Evolutionary conservation across 2,329 filamentous ascomycete genomes (phyloP).

Genomic region (Lomentospora prolificans): DNA sequence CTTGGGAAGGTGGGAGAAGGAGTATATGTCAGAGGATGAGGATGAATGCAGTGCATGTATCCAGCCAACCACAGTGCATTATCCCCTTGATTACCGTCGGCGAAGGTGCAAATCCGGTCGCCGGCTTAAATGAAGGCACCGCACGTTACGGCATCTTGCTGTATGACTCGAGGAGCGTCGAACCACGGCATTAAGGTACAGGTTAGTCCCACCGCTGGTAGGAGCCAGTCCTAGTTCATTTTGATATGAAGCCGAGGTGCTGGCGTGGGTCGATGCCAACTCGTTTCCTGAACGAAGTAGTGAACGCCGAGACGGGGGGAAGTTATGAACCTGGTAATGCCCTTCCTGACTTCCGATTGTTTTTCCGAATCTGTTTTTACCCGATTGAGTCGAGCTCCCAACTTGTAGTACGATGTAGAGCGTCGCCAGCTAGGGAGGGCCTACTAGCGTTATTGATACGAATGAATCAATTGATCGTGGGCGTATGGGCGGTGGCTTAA

Average conservation of each 20-base stretch:
- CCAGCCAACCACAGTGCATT: neutral
- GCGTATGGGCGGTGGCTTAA: no score
- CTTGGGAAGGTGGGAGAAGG: neutral
- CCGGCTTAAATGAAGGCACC: neutral
- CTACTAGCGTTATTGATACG: no score
- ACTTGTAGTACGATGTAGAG: no score
- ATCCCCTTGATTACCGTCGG: neutral
- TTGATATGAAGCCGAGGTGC: neutral
- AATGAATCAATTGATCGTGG: no score
- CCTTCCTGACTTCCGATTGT: neutral
- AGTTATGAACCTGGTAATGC: neutral
- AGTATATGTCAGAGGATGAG: neutral
- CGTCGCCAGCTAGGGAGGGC: no score
- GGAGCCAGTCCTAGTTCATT: neutral
- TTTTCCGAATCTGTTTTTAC: neutral
- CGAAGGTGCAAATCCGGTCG: constrained; percentile 1
- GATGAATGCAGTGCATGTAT: neutral
- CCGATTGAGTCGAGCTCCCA: neutral
- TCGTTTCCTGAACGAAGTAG: neutral
- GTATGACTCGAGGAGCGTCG: neutral
- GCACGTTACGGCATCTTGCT: neutral
- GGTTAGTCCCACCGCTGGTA: neutral
- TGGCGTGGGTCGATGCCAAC: neutral
- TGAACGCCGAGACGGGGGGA: neutral
- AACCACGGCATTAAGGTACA: neutral